Base-by-base conservation (phyloP, 768 basidiomycete species). In the Amylocystis lapponica region DNA sequence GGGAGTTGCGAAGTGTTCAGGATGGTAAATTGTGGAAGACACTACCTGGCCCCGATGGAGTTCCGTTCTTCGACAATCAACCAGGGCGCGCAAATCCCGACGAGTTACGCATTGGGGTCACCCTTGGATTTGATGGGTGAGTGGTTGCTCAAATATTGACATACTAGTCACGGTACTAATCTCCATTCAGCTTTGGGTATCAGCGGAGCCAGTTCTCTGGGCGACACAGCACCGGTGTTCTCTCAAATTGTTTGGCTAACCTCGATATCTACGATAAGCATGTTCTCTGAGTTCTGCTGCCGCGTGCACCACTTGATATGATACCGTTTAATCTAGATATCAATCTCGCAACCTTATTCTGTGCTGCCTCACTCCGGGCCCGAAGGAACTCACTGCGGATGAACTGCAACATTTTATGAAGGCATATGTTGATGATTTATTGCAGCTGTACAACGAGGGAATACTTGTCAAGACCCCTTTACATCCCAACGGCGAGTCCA, bases 291-390 rank as follows among this genome's bases (percentile, higher is more conserved):
- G 31, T 23, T 19, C 7, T 35, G 10, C 26, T 22, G n/a, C 22
- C 32, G 6, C 14, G 10, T 56, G 0, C 36, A 31, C 7, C 34
- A 37, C 9, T 29, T 56, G 5, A 52, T 46, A 0, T 53, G 51
- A 6, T 55, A 52, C 9, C 53, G 55, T 10, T 35, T 39, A 9
- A n/a, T n/a, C n/a, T 53, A 59, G 30, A 47, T 48, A 1, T 46
- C 41, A 4, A 34, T 36, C 2, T 50, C 50, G 11, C 42, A 54
- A 23, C 32, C 50, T 22, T 53, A 56, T 33, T 33, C 32, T 33
- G n/a, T 33, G 32, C 13, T 51, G 43, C 29, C n/a, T n/a, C n/a
- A n/a, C n/a, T n/a, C n/a, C n/a, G n/a, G n/a, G n/a, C n/a, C n/a
- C n/a, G n/a, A n/a, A n/a, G n/a, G n/a, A n/a, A n/a, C n/a, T n/a